Base-by-base conservation (phyloP, 768 basidiomycete species). In the Mycena belliarum region DNA sequence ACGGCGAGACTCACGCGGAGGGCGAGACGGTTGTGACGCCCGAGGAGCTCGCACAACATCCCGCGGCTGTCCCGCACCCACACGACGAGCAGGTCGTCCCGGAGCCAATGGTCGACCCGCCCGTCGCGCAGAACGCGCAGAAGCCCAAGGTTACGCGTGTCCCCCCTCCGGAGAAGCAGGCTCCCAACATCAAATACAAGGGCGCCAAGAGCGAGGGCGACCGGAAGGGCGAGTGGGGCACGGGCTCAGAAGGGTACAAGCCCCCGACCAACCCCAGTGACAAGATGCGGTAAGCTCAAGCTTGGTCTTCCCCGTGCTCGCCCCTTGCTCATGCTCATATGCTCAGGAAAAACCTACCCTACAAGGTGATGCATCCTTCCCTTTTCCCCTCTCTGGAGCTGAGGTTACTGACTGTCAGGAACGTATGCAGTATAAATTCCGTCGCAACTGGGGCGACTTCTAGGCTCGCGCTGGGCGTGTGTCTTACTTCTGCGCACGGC, bases 341-440 rank as follows among this genome's bases (percentile, higher is more conserved):
- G 29, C 28, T 44, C 67, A 87, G 88, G 70, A 89, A 82, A 75
- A 93, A 93, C 69, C 63, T 91, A 50, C 92, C 92, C 15, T 94
- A 94, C 83, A 94, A 94, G 88, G 91, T 93, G 77, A 66, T 64
- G 65, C 45, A 49, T 43, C 37, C 38, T 26, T 41, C 49, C 50
- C 37, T 28, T 43, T 21, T 23, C 24, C 24, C 8, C 60, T 44
- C 32, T 53, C 44, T 49, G 46, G 57, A 42, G 52, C 57, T 67
- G 49, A 74, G 71, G 71, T 72, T 65, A 65, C 80, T 90, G 65
- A 88, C 72, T 28, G 64, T 44, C 63, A 85, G 83, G 76, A 74
- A 59, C 82, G 81, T 42, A 79, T 89, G 73, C 84, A 93, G 91
- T 93, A 93, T 73, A 94, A 93, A 74, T 93, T 94, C 83, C 84